Evolutionary conservation across 2,329 filamentous ascomycete genomes (phyloP).

Genomic region (Pseudofabraea citricarpa): DNA sequence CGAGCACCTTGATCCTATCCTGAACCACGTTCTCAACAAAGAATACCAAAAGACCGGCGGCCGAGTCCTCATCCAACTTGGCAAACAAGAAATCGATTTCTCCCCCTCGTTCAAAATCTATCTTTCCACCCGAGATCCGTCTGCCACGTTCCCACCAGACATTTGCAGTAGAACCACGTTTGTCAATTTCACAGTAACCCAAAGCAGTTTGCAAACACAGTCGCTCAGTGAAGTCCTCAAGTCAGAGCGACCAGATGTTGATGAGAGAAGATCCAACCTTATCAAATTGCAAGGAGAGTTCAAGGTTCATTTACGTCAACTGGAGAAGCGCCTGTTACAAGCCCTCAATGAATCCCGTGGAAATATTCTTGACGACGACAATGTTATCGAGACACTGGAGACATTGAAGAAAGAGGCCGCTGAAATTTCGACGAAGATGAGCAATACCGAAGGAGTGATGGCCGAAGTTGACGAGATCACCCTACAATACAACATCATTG

Average conservation of each 20-base stretch:
- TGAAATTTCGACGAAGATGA: conserved; percentile 94
- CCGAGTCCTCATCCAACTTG: conserved; percentile 95
- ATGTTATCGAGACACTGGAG: conserved; percentile 96
- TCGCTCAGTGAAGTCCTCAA: conserved; percentile 97
- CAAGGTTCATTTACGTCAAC: conserved; percentile 91
- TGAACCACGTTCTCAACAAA: conserved; percentile 98
- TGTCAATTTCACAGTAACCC: conserved; percentile 98
- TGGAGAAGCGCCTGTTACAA: conserved; percentile 90
- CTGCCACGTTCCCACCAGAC: conserved; percentile 90
- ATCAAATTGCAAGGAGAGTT: conserved; percentile 99
- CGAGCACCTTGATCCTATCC: conserved; percentile 91
- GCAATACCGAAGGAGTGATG: conserved; percentile 97
- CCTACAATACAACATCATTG: conserved; percentile 87
- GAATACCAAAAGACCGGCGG: conserved; percentile 98
- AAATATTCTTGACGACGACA: conserved; percentile 97
- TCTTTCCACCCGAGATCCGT: conserved; percentile 91
- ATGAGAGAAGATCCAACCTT: conserved; percentile 91
- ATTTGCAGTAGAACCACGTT: conserved; percentile 98
- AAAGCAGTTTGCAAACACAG: conserved; percentile 97
- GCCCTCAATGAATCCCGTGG: conserved; percentile 95
- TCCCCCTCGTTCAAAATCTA: conserved; percentile 95
- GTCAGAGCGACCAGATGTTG: conserved; percentile 93
- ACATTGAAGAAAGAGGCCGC: conserved; percentile 96
- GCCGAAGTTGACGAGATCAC: conserved; percentile 95
- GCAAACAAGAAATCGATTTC: conserved; percentile 98